Percentiles rank a stretch among this genome's conserved stretches.
These are phyloP conservation scores for Lecanicillium sp. DNA, from an alignment of 2,329 filamentous ascomycete species.

Conservation along the genomic window DNA sequence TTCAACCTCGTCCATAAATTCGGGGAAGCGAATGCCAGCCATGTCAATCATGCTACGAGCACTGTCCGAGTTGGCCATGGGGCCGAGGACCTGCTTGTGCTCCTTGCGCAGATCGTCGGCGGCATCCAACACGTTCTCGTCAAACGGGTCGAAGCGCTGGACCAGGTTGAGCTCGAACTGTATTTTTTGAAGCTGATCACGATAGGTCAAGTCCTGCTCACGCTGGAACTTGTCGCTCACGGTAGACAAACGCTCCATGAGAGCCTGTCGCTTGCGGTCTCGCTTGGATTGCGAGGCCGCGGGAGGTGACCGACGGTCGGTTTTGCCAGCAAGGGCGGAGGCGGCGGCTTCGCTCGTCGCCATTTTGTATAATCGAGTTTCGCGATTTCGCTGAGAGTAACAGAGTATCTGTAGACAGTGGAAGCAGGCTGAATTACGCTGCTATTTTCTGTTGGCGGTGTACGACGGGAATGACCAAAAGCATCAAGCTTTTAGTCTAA, in stretches of 20 bases:
- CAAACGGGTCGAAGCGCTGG: constrained; percentile 75
- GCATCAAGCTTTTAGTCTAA: too few relatives aligned
- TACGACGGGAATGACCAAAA: too few relatives aligned
- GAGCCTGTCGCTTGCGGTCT: constrained; percentile 78
- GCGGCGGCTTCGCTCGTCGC: constrained; percentile 29
- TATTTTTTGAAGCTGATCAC: constrained; percentile 83
- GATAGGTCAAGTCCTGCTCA: constrained; percentile 76
- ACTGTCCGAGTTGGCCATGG: constrained; percentile 28
- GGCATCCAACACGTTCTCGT: constrained; percentile 61
- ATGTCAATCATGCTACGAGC: constrained; percentile 56
- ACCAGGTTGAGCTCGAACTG: constrained; percentile 85
- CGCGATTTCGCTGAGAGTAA: too few relatives aligned
- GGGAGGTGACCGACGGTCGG: constrained; percentile 28
- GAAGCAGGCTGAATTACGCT: too few relatives aligned
- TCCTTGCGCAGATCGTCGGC: constrained; percentile 55
- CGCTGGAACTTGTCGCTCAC: constrained; percentile 71
- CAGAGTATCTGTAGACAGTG: too few relatives aligned
- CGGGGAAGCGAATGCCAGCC: constrained; percentile 76
- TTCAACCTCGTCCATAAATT: constrained; percentile 81
- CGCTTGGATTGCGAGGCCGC: constrained; percentile 61
- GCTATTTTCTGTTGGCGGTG: too few relatives aligned
- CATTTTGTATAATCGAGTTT: too few relatives aligned
- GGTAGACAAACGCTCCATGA: constrained; percentile 69
- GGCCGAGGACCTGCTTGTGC: constrained; percentile 37
- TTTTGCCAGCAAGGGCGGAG: constrained; percentile 21